Percentiles rank a stretch among this genome's conserved stretches.
phyloP scores from a whole-genome alignment of 2,329 filamentous ascomycete genomes.

The Colletotrichum brevisporum region DNA sequence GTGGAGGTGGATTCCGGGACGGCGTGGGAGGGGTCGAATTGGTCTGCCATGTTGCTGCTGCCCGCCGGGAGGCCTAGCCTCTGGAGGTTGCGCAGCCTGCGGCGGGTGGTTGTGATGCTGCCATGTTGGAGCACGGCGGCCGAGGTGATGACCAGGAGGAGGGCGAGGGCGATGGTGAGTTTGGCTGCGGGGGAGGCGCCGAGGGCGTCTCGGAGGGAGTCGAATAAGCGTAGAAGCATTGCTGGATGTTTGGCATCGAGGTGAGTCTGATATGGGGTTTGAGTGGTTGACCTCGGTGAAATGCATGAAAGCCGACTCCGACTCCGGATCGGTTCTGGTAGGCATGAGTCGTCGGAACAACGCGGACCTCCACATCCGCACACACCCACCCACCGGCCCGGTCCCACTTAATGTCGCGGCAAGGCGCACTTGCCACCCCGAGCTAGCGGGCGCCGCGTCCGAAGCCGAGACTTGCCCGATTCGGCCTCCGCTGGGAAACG shows the following conservation, averaged over 20 bases:
- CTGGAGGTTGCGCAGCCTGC: conserved; percentile 20
- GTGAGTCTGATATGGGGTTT: not conserved
- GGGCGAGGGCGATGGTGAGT: not conserved
- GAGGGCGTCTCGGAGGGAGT: not conserved
- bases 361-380: not conserved
- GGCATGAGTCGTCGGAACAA: not conserved
- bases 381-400: not conserved
- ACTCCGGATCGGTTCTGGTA: not conserved
- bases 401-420: conserved; percentile 3
- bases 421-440: conserved; percentile 12
- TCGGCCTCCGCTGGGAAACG: not conserved
- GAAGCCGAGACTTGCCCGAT: conserved; percentile 6
- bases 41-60: conserved; percentile 46
- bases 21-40: conserved; percentile 42
- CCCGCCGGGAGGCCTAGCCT: conserved; percentile 39
- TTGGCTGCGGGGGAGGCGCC: accelerated
- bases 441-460: not conserved
- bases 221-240: not conserved
- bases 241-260: not conserved
- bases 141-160: accelerated
- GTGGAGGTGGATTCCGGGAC: conserved; percentile 13
- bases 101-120: conserved; percentile 4
- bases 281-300: not conserved
- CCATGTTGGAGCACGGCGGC: not conserved
- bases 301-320: not conserved